Conservation (phyloP, 2,329 filamentous ascomycete genomes). For the Colletotrichum gigasporum region DNA sequence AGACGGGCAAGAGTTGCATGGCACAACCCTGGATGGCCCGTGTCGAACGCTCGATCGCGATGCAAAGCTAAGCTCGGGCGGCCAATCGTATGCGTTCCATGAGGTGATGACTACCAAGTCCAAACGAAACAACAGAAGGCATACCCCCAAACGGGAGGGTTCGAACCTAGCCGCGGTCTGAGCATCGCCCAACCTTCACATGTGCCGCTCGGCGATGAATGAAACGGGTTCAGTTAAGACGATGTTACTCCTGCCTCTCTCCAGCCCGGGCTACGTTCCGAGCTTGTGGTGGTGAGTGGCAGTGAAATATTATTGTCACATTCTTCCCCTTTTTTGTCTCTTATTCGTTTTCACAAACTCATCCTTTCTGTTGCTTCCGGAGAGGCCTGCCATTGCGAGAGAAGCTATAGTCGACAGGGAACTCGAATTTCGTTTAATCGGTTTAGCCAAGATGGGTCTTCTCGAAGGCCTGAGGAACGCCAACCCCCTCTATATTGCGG, state of each 20-base stretch:
- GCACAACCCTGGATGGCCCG: conserved; percentile 4
- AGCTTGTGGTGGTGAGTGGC: neutral
- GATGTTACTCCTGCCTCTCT: conserved; percentile 23
- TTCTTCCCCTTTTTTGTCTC: neutral
- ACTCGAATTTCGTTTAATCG: neutral
- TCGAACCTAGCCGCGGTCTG: conserved; percentile 25
- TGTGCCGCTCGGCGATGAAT: conserved; percentile 26
- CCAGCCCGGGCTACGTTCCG: neutral
- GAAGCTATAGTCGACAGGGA: neutral
- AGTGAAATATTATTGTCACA: neutral
- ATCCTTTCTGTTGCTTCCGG: neutral
- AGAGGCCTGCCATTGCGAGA: neutral
- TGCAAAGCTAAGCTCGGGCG: conserved; percentile 4
- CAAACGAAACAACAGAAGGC: conserved; percentile 22
- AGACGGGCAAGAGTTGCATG: conserved; percentile 2
- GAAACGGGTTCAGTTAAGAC: conserved; percentile 27
- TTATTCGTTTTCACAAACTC: neutral
- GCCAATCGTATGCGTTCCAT: conserved; percentile 8
- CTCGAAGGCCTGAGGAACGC: conserved; percentile 11
- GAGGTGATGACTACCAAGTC: neutral
- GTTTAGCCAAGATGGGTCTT: conserved; percentile 15
- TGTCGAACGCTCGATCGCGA: conserved; percentile 12
- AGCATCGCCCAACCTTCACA: conserved; percentile 17
- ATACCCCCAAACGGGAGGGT: conserved; percentile 9
- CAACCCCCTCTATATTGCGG: conserved; percentile 19